phyloP scores from a whole-genome alignment of 768 basidiomycete genomes.

The Russula griseocarnosa region DNA sequence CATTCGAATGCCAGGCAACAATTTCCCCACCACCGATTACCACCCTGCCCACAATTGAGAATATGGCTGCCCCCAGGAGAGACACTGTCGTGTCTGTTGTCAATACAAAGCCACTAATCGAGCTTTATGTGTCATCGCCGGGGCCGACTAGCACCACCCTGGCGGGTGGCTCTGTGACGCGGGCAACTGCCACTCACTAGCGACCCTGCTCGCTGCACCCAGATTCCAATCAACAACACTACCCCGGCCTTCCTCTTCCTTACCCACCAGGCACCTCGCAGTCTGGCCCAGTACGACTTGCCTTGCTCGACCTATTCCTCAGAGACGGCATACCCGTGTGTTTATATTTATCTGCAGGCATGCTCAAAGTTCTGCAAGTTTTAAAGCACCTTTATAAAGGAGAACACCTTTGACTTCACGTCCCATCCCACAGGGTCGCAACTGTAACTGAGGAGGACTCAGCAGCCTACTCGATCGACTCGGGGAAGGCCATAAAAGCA shows the following conservation, averaged over 20 bases:
- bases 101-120: conserved; percentile 25
- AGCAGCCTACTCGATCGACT: too few species aligned
- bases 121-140: conserved; percentile 26
- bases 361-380: too few species aligned
- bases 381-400: too few species aligned
- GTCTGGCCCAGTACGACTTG: conserved; percentile 17
- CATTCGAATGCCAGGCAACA: conserved; percentile 16
- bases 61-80: conserved; percentile 4
- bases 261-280: conserved; percentile 24
- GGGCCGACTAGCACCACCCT: not conserved
- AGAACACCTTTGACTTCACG: too few species aligned
- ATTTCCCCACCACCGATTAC: not conserved
- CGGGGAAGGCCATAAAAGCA: too few species aligned
- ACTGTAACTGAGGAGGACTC: too few species aligned
- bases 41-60: not conserved
- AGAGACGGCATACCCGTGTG: too few species aligned
- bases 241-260: conserved; percentile 28
- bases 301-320: too few species aligned
- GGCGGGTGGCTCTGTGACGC: not conserved
- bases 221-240: conserved; percentile 14
- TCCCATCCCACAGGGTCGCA: too few species aligned
- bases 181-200: too few species aligned
- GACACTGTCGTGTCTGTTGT: conserved; percentile 22
- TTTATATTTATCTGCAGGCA: too few species aligned
- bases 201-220: not conserved